Conservation (phyloP, 1,139 yeast genomes). For the Taphrina pruni region DNA sequence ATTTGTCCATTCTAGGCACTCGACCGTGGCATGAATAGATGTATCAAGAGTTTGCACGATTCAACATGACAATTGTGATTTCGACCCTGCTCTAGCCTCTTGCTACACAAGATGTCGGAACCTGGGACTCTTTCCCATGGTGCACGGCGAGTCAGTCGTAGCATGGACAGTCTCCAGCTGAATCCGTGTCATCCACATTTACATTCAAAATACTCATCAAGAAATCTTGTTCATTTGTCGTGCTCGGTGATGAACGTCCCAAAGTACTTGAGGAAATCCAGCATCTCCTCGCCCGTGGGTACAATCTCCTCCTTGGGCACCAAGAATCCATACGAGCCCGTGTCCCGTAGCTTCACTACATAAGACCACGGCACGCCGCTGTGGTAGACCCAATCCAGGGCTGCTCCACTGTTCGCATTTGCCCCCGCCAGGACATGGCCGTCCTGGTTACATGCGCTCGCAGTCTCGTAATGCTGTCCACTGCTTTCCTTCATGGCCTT, state of each 20-base stretch:
- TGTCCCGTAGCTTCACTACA: constrained; percentile 79
- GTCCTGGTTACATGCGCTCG: constrained; percentile 69
- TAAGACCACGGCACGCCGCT: constrained; percentile 78
- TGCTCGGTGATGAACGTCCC: constrained; percentile 60
- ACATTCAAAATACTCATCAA: too few relatives aligned
- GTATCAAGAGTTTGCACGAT: too few relatives aligned
- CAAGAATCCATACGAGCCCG: constrained; percentile 82
- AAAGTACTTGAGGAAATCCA: constrained; percentile 72
- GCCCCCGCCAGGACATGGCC: constrained; percentile 58
- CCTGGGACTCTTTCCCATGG: too few relatives aligned
- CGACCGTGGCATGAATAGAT: background rate
- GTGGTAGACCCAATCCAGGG: constrained; percentile 81
- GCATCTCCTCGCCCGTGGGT: constrained; percentile 77
- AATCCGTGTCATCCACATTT: too few relatives aligned
- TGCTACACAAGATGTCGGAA: too few relatives aligned
- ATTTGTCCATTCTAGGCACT: background rate
- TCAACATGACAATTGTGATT: too few relatives aligned
- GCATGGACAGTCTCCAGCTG: too few relatives aligned
- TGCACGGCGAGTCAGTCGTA: too few relatives aligned
- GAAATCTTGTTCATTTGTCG: background rate
- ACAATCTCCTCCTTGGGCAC: constrained; percentile 71
- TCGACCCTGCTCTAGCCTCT: too few relatives aligned
- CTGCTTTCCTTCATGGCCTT: constrained; percentile 69
- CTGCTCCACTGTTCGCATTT: constrained; percentile 79
- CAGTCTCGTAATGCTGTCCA: constrained; percentile 69